Evolutionary conservation across 345 rosid species (phyloP).

Genomic region (Acer negundo): DNA sequence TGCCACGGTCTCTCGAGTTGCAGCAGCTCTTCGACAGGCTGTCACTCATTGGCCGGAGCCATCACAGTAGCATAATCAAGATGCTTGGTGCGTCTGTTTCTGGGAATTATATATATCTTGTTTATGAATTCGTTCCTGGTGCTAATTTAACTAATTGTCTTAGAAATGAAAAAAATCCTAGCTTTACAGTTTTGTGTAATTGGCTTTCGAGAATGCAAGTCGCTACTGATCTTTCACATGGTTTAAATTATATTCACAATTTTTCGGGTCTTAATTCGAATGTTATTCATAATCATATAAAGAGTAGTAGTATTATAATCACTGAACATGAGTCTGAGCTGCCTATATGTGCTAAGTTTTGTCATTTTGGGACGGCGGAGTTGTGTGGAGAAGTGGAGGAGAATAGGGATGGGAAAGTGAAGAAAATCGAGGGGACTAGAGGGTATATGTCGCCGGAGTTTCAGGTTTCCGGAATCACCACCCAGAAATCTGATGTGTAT

Average conservation of each 20-base stretch:
- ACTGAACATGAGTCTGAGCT: slow-evolving; percentile 11
- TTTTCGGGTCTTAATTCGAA: slow-evolving; percentile 30
- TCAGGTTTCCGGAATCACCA: slow-evolving; percentile 35
- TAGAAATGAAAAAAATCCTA: slow-evolving; percentile 39
- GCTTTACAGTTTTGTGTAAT: slow-evolving; percentile 46
- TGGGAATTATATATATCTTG: slow-evolving; percentile 41
- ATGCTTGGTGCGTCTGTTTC: slow-evolving; percentile 38
- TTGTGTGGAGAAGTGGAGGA: slow-evolving; percentile 27
- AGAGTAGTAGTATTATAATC: slow-evolving; percentile 30
- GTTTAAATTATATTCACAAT: slow-evolving; percentile 41
- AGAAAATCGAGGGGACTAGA: slow-evolving; percentile 49
- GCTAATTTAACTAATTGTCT: slow-evolving; percentile 48
- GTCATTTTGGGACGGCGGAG: slow-evolving; percentile 40
- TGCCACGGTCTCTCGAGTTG: slow-evolving; percentile 25
- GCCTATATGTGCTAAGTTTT: slow-evolving; percentile 26
- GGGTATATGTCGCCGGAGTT: slow-evolving; percentile 66
- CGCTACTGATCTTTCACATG: slow-evolving; percentile 48
- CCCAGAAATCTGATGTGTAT: slow-evolving; percentile 49
- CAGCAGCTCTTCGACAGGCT: slow-evolving; percentile 19
- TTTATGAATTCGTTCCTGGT: slow-evolving; percentile 44
- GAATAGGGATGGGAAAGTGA: slow-evolving; percentile 21
- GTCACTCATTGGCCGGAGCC: slow-evolving; percentile 35
- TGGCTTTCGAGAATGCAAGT: slow-evolving; percentile 57
- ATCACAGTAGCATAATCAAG: slow-evolving; percentile 32
- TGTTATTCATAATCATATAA: slow-evolving; percentile 38